Conservation (phyloP, 192 early-diverging fungal genomes). For the Kickxella alabastrina region DNA sequence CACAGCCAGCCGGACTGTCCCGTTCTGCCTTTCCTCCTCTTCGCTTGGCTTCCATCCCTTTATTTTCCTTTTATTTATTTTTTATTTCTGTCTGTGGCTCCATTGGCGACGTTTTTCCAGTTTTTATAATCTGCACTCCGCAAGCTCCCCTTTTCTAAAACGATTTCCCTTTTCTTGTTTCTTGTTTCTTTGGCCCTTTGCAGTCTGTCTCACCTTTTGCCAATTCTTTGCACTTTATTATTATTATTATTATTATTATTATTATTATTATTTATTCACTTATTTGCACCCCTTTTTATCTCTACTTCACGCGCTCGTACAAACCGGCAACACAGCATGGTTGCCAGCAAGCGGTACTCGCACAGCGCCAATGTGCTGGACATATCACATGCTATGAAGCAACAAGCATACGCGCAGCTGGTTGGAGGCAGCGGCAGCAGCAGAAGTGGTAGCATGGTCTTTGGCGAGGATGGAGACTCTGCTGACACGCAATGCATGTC, state of each 20-base stretch:
- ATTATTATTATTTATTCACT: neutral
- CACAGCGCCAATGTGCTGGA: neutral
- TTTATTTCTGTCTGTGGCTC: no score
- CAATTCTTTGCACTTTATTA: neutral
- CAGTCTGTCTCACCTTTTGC: no score
- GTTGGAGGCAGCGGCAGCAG: constrained; percentile 1
- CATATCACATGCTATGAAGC: constrained; percentile 1
- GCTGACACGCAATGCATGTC: neutral
- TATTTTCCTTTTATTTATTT: no score
- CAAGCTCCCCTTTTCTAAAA: no score
- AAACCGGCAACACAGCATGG: no score
- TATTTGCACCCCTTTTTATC: neutral
- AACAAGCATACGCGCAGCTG: constrained; percentile 14
- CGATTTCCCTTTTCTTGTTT: no score
- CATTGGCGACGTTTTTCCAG: no score
- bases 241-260: neutral
- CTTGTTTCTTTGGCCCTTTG: no score
- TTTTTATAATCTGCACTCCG: no score
- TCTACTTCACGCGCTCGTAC: neutral
- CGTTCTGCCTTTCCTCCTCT: no score
- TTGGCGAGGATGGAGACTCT: neutral
- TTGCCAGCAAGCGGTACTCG: constrained; percentile 5
- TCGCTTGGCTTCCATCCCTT: no score
- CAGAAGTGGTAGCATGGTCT: neutral
- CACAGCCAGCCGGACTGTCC: no score